A percentile compares a stretch with the other conserved stretches of the same genome.
Evolutionary conservation across 176 grass and related monocot genomes (phyloP).

Genomic region (Rhynchospora breviuscula): DNA sequence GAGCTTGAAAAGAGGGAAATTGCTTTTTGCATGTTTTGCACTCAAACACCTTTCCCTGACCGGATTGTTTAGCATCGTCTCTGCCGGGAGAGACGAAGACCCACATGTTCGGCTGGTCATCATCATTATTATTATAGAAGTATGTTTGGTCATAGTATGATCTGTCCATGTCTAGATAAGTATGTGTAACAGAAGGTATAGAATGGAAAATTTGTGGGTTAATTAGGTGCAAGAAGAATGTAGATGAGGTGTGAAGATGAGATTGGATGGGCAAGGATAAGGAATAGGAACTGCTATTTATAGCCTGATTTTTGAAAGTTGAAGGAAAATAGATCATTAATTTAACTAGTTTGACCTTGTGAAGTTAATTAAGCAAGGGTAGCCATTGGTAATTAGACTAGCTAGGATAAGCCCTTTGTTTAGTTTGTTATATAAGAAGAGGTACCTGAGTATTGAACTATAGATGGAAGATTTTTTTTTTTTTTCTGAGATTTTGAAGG

Average conservation of each 20-base stretch:
- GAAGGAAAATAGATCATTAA: background rate
- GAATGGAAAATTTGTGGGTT: background rate
- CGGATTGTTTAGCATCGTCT: slow-evolving; percentile 9
- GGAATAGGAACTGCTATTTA: slow-evolving; percentile 2
- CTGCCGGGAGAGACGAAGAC: slow-evolving; percentile 43
- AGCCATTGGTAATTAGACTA: background rate
- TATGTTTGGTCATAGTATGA: background rate
- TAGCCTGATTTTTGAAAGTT: background rate
- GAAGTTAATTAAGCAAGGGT: background rate
- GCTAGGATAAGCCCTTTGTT: background rate
- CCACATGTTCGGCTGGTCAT: slow-evolving; percentile 39
- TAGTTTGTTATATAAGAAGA: background rate
- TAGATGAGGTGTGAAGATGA: background rate
- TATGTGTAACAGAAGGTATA: background rate
- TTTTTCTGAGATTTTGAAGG: background rate
- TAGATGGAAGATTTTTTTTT: background rate
- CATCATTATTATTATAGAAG: background rate
- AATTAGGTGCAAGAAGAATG: background rate
- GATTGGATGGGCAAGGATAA: slow-evolving; percentile 5
- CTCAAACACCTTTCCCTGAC: slow-evolving; percentile 39
- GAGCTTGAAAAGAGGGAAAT: slow-evolving; percentile 77
- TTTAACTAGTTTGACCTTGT: background rate
- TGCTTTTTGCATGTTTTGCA: slow-evolving; percentile 87
- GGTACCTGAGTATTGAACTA: background rate
- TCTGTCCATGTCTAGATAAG: slow-evolving; percentile 17